phyloP scores from a whole-genome alignment of 1,284 basidiomycete species.

The Coniferiporia weirii region DNA sequence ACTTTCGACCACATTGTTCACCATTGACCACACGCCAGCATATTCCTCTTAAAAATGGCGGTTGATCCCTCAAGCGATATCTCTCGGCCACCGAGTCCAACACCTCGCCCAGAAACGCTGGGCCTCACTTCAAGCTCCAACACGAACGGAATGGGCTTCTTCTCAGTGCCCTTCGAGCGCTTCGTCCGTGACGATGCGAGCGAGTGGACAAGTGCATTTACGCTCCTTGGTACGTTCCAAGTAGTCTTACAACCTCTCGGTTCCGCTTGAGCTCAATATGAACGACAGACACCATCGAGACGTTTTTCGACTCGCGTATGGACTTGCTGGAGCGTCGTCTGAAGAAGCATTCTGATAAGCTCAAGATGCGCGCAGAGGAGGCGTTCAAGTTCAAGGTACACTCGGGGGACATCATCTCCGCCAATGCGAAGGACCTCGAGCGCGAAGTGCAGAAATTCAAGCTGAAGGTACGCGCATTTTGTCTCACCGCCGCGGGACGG shows the following conservation, averaged over 20 bases:
- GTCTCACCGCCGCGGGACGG: constrained; percentile 1
- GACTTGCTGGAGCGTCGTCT: constrained; percentile 85
- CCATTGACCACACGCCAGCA: neutral
- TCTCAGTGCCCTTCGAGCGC: constrained; percentile 48
- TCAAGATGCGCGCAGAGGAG: constrained; percentile 75
- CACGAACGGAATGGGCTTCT: constrained; percentile 35
- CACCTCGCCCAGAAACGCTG: constrained; percentile 10
- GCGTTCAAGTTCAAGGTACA: constrained; percentile 49
- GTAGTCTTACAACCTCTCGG: neutral
- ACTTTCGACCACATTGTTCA: neutral
- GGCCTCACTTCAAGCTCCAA: neutral
- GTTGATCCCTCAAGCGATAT: constrained; percentile 11
- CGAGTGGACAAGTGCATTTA: constrained; percentile 59
- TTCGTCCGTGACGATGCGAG: constrained; percentile 48
- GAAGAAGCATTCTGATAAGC: constrained; percentile 77
- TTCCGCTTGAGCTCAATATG: constrained; percentile 18
- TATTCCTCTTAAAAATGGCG: constrained; percentile 5
- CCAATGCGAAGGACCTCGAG: constrained; percentile 75
- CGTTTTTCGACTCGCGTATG: constrained; percentile 85
- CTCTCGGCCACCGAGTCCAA: constrained; percentile 16
- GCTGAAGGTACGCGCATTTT: constrained; percentile 41
- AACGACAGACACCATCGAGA: constrained; percentile 74
- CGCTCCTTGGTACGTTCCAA: constrained; percentile 53
- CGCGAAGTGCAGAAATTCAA: constrained; percentile 80
- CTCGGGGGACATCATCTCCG: constrained; percentile 52